Percentiles rank a stretch among this genome's conserved stretches.
Evolutionary conservation across 257 asterid species (phyloP).

Genomic region (Penstemon davidsonii): DNA sequence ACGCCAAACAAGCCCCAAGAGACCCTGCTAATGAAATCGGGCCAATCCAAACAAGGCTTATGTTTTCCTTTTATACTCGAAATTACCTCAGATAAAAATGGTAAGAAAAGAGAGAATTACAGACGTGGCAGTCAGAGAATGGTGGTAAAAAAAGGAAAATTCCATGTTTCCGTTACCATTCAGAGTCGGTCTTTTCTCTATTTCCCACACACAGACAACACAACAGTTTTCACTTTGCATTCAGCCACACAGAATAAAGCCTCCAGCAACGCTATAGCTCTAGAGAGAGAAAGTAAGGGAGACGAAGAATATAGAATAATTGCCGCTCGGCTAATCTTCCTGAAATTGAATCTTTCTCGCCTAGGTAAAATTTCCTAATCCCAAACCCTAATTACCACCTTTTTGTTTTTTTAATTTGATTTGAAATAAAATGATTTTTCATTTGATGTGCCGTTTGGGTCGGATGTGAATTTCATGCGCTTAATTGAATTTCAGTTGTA

Average conservation of each 20-base stretch:
- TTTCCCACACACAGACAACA: conserved; percentile 24
- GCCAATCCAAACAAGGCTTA: not conserved
- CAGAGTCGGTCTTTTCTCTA: conserved; percentile 10
- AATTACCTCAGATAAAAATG: conserved; percentile 29
- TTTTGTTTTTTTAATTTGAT: not conserved
- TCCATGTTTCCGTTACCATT: conserved; percentile 1
- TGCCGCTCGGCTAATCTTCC: conserved; percentile 28
- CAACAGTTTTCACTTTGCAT: conserved; percentile 32
- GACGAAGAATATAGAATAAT: conserved; percentile 20
- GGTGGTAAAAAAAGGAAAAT: conserved; percentile 35
- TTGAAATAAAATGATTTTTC: not conserved
- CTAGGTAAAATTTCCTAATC: conserved; percentile 40
- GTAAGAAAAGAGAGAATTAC: conserved; percentile 12
- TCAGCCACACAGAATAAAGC: conserved; percentile 36
- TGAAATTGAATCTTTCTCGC: conserved; percentile 36
- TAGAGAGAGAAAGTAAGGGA: conserved; percentile 35
- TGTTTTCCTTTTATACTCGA: conserved; percentile 14
- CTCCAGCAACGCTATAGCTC: conserved; percentile 26
- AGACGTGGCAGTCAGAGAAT: conserved; percentile 30
- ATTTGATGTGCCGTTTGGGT: conserved; percentile 12
- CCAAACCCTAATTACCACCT: conserved; percentile 34
- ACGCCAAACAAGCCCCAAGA: not conserved
- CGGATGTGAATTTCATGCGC: conserved; percentile 25
- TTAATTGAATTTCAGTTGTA: conserved; percentile 17
- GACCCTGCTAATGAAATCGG: not conserved